Evolutionary conservation across 768 basidiomycete genomes (phyloP), one percentile per base, ranked within the genome.

Genomic region (Suillus spraguei): DNA sequence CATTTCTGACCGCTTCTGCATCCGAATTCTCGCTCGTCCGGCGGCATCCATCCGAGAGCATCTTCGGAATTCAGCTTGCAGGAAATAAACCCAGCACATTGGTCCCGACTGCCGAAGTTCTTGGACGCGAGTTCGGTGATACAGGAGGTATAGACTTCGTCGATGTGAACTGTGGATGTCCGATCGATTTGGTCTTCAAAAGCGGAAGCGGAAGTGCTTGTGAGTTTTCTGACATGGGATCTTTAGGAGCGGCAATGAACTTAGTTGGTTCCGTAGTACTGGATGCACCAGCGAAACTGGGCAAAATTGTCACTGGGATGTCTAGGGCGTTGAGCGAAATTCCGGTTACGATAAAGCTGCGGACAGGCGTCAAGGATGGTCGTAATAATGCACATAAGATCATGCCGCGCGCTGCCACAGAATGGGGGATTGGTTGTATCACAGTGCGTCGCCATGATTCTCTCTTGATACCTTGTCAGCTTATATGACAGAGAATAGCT

Each of bases 141-240:
- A 80, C 80, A 1, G 79, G 82, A 14, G 81, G 82, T 22, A 76
- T 97, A 24, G 94, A 98, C 70, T 98, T 97, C 69, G 92, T 96
- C 1, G 96, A 99, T 71, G 78, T 99, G 66, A 99, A 99, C 71
- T 93, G 94, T 75, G 96, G 96, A 8, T 99, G 97, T 75, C 97
- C 97, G 4, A 99, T 99, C 68, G 97, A 99, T 75, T 80, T 98
- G 49, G 93, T 99, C 1, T 97, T 96, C 78, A 91, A 91, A 69
- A 84, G 85, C 16, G 95, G 95, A 4, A 95, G 94, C 61, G 95
- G 95, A 0, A 92, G 91, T 63, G 95, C 95, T 33, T 75, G 95
- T 95, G 69, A 59, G 91, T 88, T 52, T 36, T 50, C 50, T 24
- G 13, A 11, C n/a, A 41, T 47, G 17, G 10, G 64, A 38, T 41